Evolutionary conservation across 2,329 filamentous ascomycete species (phyloP), one percentile per base, ranked within the genome.

Genomic region (Alternaria consortialis): DNA sequence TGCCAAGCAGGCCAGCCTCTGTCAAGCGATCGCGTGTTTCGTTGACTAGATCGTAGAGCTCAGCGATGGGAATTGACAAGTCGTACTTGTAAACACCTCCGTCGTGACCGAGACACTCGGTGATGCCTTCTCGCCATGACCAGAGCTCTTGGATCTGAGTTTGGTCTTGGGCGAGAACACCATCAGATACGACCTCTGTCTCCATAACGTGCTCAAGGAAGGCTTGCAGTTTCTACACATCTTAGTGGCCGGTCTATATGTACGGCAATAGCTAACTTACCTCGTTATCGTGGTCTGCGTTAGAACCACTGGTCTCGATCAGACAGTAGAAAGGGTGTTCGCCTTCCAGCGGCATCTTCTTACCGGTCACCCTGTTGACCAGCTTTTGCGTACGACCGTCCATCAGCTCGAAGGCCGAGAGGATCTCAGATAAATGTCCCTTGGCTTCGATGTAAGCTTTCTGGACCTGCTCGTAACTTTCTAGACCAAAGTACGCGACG

Each of bases 61-160:
- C 90, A 12, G 87, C 81, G 29, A 99, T 85, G 1, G 95, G 95
- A 67, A 99, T 97, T 7, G 95, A 98, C 32, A 99, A 85, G 75
- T 99, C 95, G 79, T 99, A 99, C 82, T 99, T 99, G 86, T 99
- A 99, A 8, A 95, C 94, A 44, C 94, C 95, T 60, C 95, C 96
- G 81, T 91, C 93, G 78, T 97, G 93, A 64, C 92, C 92, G 27
- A 96, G 84, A 46, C 90, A 89, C 82, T 99, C 95, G 0, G 94
- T 90, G 69, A 99, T 92, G 69, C 93, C 93, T 83, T 99, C 95
- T 65, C 95, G 89, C 88, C 94, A 98, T 60, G 87, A 85, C 95
- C 95, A 99, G 53, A 99, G 85, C 4, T 90, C 85, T 74, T 88
- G 88, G 67, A 91, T 86, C 80, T 99, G 96, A 1, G 94, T 97